Evolutionary conservation across 495 filamentous ascomycete genomes (phyloP).

Genomic region (Sabuloglossum arenarium): DNA sequence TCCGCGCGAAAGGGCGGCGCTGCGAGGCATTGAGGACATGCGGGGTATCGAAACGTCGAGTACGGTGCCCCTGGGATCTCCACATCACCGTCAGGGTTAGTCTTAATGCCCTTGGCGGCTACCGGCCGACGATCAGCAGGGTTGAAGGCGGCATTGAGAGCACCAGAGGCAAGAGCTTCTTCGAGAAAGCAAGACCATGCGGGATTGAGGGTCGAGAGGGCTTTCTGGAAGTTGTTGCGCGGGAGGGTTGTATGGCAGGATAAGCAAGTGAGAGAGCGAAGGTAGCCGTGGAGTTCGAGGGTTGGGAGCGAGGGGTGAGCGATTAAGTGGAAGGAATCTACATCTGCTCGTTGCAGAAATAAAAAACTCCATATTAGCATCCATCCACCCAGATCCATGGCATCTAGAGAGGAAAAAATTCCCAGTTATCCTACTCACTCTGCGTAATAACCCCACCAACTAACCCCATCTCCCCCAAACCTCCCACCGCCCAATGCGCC

Average conservation of each 20-base stretch:
- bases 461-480: conserved; percentile 48
- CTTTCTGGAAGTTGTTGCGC: conserved; percentile 50
- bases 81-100: conserved; percentile 89
- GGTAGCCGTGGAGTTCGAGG: conserved; percentile 76
- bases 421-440: conserved; percentile 29
- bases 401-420: not conserved
- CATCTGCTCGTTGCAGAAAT: conserved; percentile 25
- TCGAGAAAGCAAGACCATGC: conserved; percentile 61
- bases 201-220: conserved; percentile 64
- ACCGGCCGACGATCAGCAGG: conserved; percentile 44
- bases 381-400: not conserved
- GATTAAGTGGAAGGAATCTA: conserved; percentile 73
- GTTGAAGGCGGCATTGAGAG: conserved; percentile 57
- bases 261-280: conserved; percentile 63
- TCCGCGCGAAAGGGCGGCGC: conserved; percentile 39
- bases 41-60: conserved; percentile 73
- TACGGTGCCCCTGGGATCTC: conserved; percentile 80
- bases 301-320: conserved; percentile 59
- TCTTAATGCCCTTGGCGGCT: conserved; percentile 49
- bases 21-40: conserved; percentile 62
- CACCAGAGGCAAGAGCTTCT: conserved; percentile 47
- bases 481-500: conserved; percentile 53
- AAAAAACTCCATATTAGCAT: not conserved
- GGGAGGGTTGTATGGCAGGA: conserved; percentile 47
- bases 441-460: conserved; percentile 72